phyloP scores from a whole-genome alignment of 176 grass and related monocot genomes.

The Alloteropsis semialata region DNA sequence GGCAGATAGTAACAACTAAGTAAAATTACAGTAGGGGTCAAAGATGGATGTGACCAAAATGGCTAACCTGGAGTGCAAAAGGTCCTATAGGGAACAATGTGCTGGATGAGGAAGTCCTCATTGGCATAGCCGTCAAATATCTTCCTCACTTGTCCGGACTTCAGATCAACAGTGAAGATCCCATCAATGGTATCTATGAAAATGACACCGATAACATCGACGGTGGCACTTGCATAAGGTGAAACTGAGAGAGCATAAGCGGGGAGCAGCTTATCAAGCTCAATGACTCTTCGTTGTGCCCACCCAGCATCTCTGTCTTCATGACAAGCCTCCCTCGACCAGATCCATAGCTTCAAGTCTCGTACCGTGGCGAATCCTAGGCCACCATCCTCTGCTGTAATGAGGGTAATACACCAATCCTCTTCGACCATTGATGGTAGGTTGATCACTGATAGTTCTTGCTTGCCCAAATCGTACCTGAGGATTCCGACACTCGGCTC shows the following conservation, averaged over 20 bases:
- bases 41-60: too few relatives aligned
- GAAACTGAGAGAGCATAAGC: not conserved
- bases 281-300: not conserved
- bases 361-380: not conserved
- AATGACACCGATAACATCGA: not conserved
- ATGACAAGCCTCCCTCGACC: not conserved
- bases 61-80: constrained; percentile 19
- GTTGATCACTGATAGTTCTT: not conserved
- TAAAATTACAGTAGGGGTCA: too few relatives aligned
- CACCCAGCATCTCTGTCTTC: not conserved
- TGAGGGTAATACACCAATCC: not conserved
- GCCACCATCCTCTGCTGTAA: not conserved
- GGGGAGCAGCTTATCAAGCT: not conserved
- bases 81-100: not conserved
- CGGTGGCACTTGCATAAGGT: too few relatives aligned
- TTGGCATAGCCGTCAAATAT: too few relatives aligned
- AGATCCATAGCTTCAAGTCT: not conserved
- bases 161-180: not conserved
- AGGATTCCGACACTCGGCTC: not conserved
- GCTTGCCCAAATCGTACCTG: not conserved
- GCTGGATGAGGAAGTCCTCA: not conserved
- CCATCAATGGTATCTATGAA: not conserved
- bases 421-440: not conserved
- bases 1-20: too few relatives aligned
- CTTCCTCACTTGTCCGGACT: not conserved